Evolutionary conservation across 139 green algal genomes (phyloP).

Genomic region (Trebouxia sp.): DNA sequence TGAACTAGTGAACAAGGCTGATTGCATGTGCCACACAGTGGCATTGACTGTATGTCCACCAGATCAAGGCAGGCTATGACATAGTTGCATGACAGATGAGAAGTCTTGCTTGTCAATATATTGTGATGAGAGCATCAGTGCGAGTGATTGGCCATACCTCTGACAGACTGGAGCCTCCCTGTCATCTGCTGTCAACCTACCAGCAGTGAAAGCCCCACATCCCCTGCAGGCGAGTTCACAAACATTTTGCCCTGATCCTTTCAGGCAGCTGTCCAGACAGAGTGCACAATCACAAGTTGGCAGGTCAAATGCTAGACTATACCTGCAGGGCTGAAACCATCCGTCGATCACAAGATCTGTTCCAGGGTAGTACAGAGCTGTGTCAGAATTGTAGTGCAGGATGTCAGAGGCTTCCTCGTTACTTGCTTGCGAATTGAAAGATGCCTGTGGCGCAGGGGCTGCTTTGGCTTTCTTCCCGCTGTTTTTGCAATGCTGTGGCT

Average conservation of each 20-base stretch:
- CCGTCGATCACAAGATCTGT: constrained; percentile 10
- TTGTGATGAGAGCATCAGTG: too few species aligned
- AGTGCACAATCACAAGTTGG: too few species aligned
- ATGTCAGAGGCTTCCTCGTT: constrained; percentile 15
- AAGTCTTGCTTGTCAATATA: too few species aligned
- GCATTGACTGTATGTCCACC: too few species aligned
- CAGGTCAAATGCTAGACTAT: neutral
- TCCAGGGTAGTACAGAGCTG: constrained; percentile 12
- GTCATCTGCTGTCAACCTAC: neutral
- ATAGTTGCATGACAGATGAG: too few species aligned
- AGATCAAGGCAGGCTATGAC: too few species aligned
- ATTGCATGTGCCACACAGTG: too few species aligned
- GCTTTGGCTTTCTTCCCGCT: neutral
- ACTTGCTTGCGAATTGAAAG: neutral
- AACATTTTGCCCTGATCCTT: neutral
- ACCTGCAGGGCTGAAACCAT: constrained; percentile 22
- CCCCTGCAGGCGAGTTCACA: neutral
- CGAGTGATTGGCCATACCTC: neutral
- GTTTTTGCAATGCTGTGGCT: neutral
- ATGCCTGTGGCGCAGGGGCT: neutral
- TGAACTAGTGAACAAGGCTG: too few species aligned
- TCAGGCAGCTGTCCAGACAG: too few species aligned
- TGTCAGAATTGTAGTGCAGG: constrained; percentile 19
- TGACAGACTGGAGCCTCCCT: neutral
- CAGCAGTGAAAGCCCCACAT: constrained; percentile 21